Evolutionary conservation across 371 early-diverging fungal species (phyloP).

Genomic region (Zancudomyces culisetae): DNA sequence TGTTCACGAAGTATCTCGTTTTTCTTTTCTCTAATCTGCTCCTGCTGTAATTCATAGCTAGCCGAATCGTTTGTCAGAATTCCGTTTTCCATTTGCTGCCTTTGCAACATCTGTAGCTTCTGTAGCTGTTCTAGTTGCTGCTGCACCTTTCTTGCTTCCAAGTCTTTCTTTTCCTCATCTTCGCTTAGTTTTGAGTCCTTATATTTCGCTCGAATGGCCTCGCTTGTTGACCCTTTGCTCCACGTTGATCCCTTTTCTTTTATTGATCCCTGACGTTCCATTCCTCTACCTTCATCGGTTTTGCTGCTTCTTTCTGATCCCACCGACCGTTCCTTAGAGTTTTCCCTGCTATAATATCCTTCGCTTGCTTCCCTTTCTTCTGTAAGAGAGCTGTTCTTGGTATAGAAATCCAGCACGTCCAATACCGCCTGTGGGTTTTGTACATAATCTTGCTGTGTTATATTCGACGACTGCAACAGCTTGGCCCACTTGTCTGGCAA

Average conservation of each 20-base stretch:
- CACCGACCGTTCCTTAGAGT: background rate
- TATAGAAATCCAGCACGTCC: slow-evolving; percentile 91
- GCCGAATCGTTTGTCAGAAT: background rate
- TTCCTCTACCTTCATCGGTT: background rate
- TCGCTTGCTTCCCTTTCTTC: slow-evolving; percentile 11
- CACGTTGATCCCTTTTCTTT: background rate
- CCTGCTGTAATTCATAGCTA: background rate
- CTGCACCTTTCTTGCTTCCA: slow-evolving; percentile 1
- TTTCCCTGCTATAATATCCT: background rate
- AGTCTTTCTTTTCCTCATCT: background rate
- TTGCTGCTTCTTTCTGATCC: background rate
- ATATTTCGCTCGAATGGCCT: no score
- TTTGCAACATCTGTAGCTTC: background rate
- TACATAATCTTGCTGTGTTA: slow-evolving; percentile 85
- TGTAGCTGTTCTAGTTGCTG: slow-evolving; percentile 4
- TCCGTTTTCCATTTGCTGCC: background rate
- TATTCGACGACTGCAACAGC: slow-evolving; percentile 71
- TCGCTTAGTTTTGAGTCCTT: no score
- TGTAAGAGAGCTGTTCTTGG: slow-evolving; percentile 51
- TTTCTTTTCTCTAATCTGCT: background rate
- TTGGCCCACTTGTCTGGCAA: slow-evolving; percentile 84
- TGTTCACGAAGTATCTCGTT: background rate
- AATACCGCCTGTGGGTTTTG: slow-evolving; percentile 94
- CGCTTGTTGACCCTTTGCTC: background rate
- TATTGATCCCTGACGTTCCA: background rate